Percentiles rank a stretch among this genome's conserved stretches.
Conservation (phyloP, 495 filamentous ascomycete species). For the Parachaetomium inaequale region DNA sequence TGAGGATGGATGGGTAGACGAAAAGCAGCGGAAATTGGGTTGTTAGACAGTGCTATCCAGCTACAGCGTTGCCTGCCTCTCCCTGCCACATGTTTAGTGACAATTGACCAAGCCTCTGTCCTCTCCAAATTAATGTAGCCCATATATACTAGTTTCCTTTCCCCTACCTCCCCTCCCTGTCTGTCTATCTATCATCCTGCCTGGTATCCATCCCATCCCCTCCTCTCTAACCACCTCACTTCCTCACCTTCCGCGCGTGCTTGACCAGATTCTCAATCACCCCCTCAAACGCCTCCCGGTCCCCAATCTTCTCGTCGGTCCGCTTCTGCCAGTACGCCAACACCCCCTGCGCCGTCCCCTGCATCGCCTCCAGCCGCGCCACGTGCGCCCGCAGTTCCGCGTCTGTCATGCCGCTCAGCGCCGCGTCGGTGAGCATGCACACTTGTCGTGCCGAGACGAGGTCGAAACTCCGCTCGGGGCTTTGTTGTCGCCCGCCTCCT, state of each 20-base stretch:
- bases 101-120: not conserved
- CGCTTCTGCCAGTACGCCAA: conserved; percentile 86
- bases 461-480: conserved; percentile 70
- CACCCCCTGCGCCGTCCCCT: conserved; percentile 65
- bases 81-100: not conserved
- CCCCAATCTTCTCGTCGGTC: conserved; percentile 76
- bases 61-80: not conserved
- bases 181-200: no score
- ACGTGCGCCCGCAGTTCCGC: conserved; percentile 72
- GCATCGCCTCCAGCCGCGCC: conserved; percentile 62
- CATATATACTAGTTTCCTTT: not conserved
- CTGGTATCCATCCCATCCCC: not conserved
- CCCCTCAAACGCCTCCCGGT: conserved; percentile 94
- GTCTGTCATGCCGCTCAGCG: conserved; percentile 69
- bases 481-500: conserved; percentile 49
- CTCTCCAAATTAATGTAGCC: not conserved
- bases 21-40: conserved; percentile 8
- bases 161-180: not conserved
- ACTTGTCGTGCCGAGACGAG: conserved; percentile 71
- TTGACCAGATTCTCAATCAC: conserved; percentile 98
- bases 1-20: conserved; percentile 1
- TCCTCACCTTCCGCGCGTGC: conserved; percentile 85
- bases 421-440: conserved; percentile 79
- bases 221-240: conserved; percentile 36
- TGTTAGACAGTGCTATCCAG: conserved; percentile 6